Conservation (phyloP, 768 basidiomycete species). For the Trametes cinnabarina region DNA sequence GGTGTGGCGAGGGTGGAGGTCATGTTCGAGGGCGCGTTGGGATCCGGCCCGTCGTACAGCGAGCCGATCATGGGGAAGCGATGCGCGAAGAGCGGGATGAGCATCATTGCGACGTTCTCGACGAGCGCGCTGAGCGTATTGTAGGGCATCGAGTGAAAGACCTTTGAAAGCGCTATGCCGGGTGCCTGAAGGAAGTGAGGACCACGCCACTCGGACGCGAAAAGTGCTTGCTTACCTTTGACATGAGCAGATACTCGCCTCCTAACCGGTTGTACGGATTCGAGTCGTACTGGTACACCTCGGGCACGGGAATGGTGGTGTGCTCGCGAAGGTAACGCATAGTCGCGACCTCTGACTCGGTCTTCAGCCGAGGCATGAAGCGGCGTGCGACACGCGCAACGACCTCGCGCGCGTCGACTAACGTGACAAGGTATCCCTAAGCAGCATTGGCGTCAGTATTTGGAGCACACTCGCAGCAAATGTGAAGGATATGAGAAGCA, state of each 20-base stretch:
- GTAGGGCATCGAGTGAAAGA: constrained; percentile 71
- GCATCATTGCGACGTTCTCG: constrained; percentile 62
- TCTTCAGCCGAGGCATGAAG: constrained; percentile 85
- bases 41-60: constrained; percentile 53
- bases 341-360: constrained; percentile 84
- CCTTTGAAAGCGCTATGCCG: constrained; percentile 66
- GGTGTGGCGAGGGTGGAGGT: constrained; percentile 27
- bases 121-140: constrained; percentile 61
- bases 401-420: constrained; percentile 57
- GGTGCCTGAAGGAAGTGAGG: constrained; percentile 49
- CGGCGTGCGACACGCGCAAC: constrained; percentile 81
- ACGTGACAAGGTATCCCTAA: constrained; percentile 75
- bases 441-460: not conserved
- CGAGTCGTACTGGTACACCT: constrained; percentile 73
- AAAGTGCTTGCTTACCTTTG: constrained; percentile 58
- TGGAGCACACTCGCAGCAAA: not conserved
- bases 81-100: constrained; percentile 74
- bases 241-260: constrained; percentile 85
- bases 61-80: constrained; percentile 78
- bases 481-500: not conserved
- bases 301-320: constrained; percentile 71
- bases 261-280: constrained; percentile 84
- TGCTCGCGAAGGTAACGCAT: constrained; percentile 74
- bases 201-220: not conserved
- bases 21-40: constrained; percentile 19